Conservation (phyloP, 352 stramenopile species). For the Aphanomyces euteiches region DNA sequence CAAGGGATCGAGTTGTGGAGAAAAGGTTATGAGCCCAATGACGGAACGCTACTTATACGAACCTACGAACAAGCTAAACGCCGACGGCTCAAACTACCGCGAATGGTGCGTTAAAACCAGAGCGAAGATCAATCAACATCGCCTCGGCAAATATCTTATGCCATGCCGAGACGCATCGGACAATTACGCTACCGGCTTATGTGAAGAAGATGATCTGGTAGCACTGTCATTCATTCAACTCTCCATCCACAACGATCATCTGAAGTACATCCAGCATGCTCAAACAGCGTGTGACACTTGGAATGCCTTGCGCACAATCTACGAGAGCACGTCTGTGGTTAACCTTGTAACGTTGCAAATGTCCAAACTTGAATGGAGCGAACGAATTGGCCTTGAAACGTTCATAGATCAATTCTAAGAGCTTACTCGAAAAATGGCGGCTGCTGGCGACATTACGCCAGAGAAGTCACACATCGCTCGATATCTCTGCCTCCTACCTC, state of each 20-base stretch:
- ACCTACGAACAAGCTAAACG: too few relatives aligned
- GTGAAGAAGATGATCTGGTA: conserved; percentile 2
- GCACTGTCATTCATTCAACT: conserved; percentile 3
- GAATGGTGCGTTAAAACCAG: too few relatives aligned
- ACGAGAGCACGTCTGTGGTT: conserved; percentile 1
- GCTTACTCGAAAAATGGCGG: not conserved
- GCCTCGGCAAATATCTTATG: too few relatives aligned
- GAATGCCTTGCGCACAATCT: conserved; percentile 13
- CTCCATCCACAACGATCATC: conserved; percentile 1
- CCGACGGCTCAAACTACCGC: too few relatives aligned
- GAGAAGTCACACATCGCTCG: not conserved
- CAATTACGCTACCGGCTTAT: too few relatives aligned
- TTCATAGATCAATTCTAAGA: not conserved
- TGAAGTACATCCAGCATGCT: not conserved
- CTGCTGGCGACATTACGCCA: not conserved
- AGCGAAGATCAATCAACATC: too few relatives aligned
- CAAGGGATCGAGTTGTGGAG: too few relatives aligned
- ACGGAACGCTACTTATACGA: too few relatives aligned
- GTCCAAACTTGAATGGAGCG: not conserved
- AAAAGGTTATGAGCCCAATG: too few relatives aligned
- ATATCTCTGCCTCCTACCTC: not conserved
- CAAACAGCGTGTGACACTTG: not conserved
- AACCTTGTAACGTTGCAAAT: conserved; percentile 2
- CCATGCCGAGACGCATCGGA: too few relatives aligned
- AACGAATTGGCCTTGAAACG: not conserved